Base-by-base conservation (phyloP, 345 rosid genomes). In the Eucalyptus cloeziana region DNA sequence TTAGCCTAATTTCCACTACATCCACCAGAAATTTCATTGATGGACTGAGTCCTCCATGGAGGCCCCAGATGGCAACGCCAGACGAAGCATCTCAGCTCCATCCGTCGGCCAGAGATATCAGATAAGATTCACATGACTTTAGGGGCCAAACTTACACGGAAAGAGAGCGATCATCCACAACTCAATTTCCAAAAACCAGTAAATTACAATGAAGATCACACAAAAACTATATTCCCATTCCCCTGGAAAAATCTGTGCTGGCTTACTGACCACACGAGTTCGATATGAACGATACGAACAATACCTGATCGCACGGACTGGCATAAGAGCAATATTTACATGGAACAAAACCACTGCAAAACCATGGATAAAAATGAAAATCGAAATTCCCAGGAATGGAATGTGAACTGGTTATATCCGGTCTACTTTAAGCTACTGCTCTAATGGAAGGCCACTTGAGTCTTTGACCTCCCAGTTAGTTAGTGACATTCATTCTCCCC, bases 401-500 rank as follows among this genome's bases (percentile, higher is more conserved):
- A 76, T 76, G 25, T 76, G 47, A 76, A 76, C 85, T 40, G 85
- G 15, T 76, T 10, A 37, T 76, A 40, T 71, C 81, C 47, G 85
- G 85, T 76, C 87, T 86, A 86, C 17, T 60, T 30, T 44, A 31
- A 37, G 21, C 44, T 88, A 5, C 11, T 31, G 10, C 81, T 79
- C 47, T 52, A 69, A 51, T 37, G 31, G 69, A 40, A 19, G 33
- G 58, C 37, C 60, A 24, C 24, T 43, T 40, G 85, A 76, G 47
- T 76, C 85, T 76, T 40, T 76, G 47, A 43, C 83, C 83, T 37
- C 83, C 24, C 47, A 22, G 13, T 71, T 71, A 21, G 89, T 30
- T n/a, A 88, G 16, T 83, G 89, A 86, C 88, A 81, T 87, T 89
- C 67, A 49, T 58, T n/a, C 52, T 92, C 93, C 37, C 93, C 95